Percentiles rank a stretch among this genome's conserved stretches.
These are phyloP conservation scores for Diplodia sapinea DNA, from an alignment of 2,329 filamentous ascomycete genomes.

Conservation along the genomic window DNA sequence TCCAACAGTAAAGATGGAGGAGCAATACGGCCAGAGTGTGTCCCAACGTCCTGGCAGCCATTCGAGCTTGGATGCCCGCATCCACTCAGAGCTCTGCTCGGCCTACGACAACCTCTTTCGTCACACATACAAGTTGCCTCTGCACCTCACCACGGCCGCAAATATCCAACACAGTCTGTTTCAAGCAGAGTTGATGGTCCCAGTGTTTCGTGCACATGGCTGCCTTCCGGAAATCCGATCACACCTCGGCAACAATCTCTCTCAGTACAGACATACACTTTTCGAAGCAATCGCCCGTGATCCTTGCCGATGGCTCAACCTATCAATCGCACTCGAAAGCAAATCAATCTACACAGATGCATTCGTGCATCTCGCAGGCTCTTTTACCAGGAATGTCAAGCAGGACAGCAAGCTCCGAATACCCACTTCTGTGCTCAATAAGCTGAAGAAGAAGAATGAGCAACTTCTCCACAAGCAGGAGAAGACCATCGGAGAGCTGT, in stretches of 20 bases:
- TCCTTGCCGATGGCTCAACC: conserved; percentile 42
- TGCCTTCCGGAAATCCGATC: conserved; percentile 37
- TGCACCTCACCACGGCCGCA: conserved; percentile 32
- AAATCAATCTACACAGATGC: conserved; percentile 45
- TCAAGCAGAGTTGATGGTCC: conserved; percentile 39
- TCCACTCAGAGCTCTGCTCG: not conserved
- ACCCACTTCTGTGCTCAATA: not conserved
- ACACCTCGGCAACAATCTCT: conserved; percentile 38
- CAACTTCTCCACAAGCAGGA: conserved; percentile 34
- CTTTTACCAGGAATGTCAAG: not conserved
- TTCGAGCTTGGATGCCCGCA: not conserved
- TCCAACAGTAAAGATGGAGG: not conserved
- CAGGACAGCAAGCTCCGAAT: not conserved
- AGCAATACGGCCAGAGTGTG: not conserved
- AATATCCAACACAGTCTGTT: conserved; percentile 36
- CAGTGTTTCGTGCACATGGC: conserved; percentile 38
- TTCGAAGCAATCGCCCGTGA: conserved; percentile 42
- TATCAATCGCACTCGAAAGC: conserved; percentile 41
- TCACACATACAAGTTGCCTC: conserved; percentile 38
- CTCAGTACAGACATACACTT: conserved; percentile 38
- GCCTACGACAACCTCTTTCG: conserved; percentile 39
- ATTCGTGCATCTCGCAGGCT: conserved; percentile 43
- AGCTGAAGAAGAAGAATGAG: conserved; percentile 34
- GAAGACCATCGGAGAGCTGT: conserved; percentile 38
- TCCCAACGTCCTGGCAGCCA: not conserved